A percentile compares a stretch with the other conserved stretches of the same genome.
phyloP scores from a whole-genome alignment of 768 basidiomycete genomes.

The Podaxis sp. region DNA sequence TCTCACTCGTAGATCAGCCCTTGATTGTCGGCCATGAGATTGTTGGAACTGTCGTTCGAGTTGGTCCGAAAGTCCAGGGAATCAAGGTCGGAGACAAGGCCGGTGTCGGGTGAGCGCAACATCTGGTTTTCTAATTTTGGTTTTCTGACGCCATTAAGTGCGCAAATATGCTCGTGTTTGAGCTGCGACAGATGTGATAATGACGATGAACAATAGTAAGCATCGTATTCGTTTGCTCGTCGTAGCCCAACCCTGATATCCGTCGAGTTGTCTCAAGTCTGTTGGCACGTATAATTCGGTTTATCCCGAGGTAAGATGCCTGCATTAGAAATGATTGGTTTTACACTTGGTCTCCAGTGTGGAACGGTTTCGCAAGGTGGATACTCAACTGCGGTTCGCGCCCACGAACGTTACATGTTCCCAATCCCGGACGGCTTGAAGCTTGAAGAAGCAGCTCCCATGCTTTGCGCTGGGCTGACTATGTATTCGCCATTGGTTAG shows the following conservation, averaged over 20 bases:
- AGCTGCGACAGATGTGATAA: constrained; percentile 47
- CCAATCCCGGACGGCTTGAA: constrained; percentile 55
- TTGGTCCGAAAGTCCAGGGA: constrained; percentile 53
- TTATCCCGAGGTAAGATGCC: constrained; percentile 34
- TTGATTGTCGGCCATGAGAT: constrained; percentile 54
- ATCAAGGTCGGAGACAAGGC: constrained; percentile 59
- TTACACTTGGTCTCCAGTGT: constrained; percentile 24
- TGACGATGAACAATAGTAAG: constrained; percentile 54
- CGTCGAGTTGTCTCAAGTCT: constrained; percentile 38
- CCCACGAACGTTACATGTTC: constrained; percentile 56
- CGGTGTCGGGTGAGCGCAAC: constrained; percentile 36
- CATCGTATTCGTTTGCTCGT: not conserved
- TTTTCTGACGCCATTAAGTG: constrained; percentile 39
- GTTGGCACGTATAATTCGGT: constrained; percentile 42
- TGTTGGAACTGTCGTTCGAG: constrained; percentile 48
- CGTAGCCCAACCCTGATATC: not conserved
- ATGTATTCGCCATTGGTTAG: constrained; percentile 59
- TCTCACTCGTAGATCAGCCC: constrained; percentile 23
- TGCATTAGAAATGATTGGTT: not conserved
- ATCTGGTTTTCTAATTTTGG: not conserved
- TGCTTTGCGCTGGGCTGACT: constrained; percentile 68
- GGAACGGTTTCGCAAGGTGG: constrained; percentile 41
- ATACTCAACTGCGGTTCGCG: constrained; percentile 47
- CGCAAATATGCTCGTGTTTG: constrained; percentile 46
- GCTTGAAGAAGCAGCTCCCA: constrained; percentile 55